phyloP scores from a whole-genome alignment of 805 yeast genomes.

The Kodamaea leandrae region DNA sequence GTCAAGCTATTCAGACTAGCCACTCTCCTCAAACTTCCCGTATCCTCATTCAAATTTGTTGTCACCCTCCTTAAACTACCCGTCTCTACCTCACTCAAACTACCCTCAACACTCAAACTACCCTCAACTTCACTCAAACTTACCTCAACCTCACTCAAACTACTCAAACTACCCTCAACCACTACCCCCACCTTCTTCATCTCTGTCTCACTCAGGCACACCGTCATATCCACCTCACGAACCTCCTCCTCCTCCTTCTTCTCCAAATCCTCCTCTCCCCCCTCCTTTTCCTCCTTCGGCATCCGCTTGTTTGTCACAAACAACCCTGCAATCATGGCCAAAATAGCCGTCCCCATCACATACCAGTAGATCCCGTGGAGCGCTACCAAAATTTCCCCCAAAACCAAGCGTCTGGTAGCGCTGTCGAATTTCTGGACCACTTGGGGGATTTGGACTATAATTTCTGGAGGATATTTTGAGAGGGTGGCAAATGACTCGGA shows the following conservation, averaged over 20 bases:
- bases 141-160: too few relatives aligned
- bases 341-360: conserved; percentile 35
- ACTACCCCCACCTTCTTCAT: too few relatives aligned
- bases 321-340: conserved; percentile 29
- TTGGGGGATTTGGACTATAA: conserved; percentile 25
- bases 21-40: too few relatives aligned
- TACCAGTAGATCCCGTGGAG: conserved; percentile 33
- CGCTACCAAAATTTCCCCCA: conserved; percentile 33
- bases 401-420: conserved; percentile 18
- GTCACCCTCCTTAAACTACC: too few relatives aligned
- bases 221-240: too few relatives aligned
- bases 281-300: conserved; percentile 23
- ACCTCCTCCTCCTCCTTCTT: background rate
- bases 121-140: too few relatives aligned
- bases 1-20: too few relatives aligned
- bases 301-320: conserved; percentile 42
- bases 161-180: too few relatives aligned
- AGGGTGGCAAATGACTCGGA: conserved; percentile 15
- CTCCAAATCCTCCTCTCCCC: background rate
- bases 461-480: conserved; percentile 12
- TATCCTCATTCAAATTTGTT: too few relatives aligned
- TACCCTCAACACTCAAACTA: too few relatives aligned
- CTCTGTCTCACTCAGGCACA: too few relatives aligned
- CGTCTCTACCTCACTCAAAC: too few relatives aligned
- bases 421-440: conserved; percentile 26